Conservation (phyloP, 2,329 filamentous ascomycete species). For the Aspergillus fumigatus region DNA sequence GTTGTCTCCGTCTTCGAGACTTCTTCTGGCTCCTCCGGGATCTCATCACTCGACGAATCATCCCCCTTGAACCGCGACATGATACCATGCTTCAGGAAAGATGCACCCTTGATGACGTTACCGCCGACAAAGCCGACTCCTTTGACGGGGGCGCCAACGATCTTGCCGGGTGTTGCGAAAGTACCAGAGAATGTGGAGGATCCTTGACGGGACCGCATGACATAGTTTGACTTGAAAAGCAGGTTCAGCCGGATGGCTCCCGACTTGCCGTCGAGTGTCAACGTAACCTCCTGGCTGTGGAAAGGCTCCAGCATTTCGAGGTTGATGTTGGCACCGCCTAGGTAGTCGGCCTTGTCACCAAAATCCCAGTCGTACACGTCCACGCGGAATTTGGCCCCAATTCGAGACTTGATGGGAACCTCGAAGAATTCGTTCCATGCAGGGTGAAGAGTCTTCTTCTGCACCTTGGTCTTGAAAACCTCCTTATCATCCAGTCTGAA, state of each 20-base stretch:
- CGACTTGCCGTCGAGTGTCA: conserved; percentile 82
- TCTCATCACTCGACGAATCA: conserved; percentile 25
- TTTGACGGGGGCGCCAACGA: conserved; percentile 94
- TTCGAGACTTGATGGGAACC: conserved; percentile 73
- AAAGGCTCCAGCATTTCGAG: conserved; percentile 82
- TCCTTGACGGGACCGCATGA: conserved; percentile 79
- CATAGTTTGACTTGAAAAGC: conserved; percentile 89
- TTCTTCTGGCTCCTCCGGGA: conserved; percentile 19
- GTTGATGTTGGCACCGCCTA: conserved; percentile 74
- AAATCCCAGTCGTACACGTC: conserved; percentile 96
- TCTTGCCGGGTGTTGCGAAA: conserved; percentile 79
- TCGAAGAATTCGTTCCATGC: conserved; percentile 97
- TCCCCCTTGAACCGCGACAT: conserved; percentile 51
- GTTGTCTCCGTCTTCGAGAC: conserved; percentile 12
- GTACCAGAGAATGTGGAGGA: conserved; percentile 91
- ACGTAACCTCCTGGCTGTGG: conserved; percentile 66
- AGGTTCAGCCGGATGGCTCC: conserved; percentile 77
- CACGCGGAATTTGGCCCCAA: conserved; percentile 74
- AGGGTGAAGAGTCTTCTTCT: conserved; percentile 95
- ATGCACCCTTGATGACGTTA: conserved; percentile 81
- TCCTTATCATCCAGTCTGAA: conserved; percentile 87
- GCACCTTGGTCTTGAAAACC: conserved; percentile 88
- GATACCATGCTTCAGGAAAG: conserved; percentile 83
- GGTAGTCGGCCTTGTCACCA: conserved; percentile 84
- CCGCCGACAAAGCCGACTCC: conserved; percentile 77